Evolutionary conservation across 1,284 basidiomycete genomes (phyloP), one percentile per base, ranked within the genome.

Genomic region (Sanghuangporus weigelae): DNA sequence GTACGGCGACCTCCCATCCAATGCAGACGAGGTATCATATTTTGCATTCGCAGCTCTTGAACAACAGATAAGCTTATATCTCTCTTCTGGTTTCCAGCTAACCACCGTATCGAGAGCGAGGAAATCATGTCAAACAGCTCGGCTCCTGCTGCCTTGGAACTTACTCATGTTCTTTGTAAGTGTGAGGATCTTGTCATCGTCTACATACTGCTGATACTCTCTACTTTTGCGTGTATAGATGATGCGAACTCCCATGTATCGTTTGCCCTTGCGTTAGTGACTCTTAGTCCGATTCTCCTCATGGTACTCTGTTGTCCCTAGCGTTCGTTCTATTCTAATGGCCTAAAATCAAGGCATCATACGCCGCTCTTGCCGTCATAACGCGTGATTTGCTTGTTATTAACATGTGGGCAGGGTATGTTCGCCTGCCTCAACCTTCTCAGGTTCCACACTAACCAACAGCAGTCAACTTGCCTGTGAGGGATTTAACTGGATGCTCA

Each of bases 331-430:
- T 38, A 48, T 31, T 40, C 64, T 67, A 14, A 70, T 63, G 44
- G 57, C 56, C 64, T 42, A 56, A 63, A 61, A 54, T 60, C 39
- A 61, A 92, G 90, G 84, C 90, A 46, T 88, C 90, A 6, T 95
- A 95, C 74, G 86, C 89, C 8, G 87, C 83, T 3, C 78, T 95
- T 23, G 83, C 85, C 6, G 81, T 93, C 2, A 85, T 89, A 67
- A 90, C 90, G 1, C 84, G 92, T 23, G 92, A 95, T 73, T 80
- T 90, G 49, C 78, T 88, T 12, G 83, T 94, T 69, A 81, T 93
- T 68, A 82, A 87, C 59, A 94, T 93, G 84, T 91, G 92, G 85
- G 79, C 83, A 1, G 92, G 93, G 53, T 54, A 14, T 14, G 53
- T 54, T 10, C 53, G 10, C 12, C 16, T 35, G 16, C 2, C 10